Evolutionary conservation across 2,329 filamentous ascomycete species (phyloP), one percentile per base, ranked within the genome.

Genomic region (Sporothrix phasma): DNA sequence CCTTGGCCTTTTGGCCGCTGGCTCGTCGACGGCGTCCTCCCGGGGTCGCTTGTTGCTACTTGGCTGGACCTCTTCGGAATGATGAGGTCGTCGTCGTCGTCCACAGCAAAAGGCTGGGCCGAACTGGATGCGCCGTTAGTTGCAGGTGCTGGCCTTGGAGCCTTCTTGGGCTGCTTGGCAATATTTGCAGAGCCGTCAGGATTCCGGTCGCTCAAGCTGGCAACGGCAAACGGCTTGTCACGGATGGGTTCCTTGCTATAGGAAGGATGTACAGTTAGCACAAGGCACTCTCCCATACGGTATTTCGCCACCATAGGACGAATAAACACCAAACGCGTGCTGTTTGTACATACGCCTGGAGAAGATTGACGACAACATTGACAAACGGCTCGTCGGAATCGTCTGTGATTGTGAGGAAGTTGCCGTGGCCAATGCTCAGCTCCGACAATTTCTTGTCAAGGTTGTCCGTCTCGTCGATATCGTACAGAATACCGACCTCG

Each of bases 381-480:
- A 96, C 88, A 66, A 89, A 87, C 0, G 88, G 82, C 56, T 84
- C 80, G 0, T 88, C 81, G 47, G 90, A 88, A 54, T 91, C 88
- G 64, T 95, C 94, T n/a, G 88, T 86, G 61, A 97, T 78, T 0
- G 90, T 95, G 67, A 97, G 76, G 73, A 95, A 93, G 61, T 82
- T 87, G 68, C 89, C 89, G 26, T 82, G 79, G 65, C 83, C 83
- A 69, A 97, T 84, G 11, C 88, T 89, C 8, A 97, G 80, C 22
- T 96, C 89, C 29, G 76, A 80, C 60, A 99, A 81, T 66, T 88
- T 92, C 78, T 91, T 95, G 1, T 80, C 75, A 0, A 97, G 78
- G 70, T 97, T 95, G 64, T 95, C 90, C 4, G 90, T 90, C 71
- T 96, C 85, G 64, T 97, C 94, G 0, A 87, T 84, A 70, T 97